Evolutionary conservation across 169 alveolate species (phyloP).

Genomic region (Plasmodium reichenowi): DNA sequence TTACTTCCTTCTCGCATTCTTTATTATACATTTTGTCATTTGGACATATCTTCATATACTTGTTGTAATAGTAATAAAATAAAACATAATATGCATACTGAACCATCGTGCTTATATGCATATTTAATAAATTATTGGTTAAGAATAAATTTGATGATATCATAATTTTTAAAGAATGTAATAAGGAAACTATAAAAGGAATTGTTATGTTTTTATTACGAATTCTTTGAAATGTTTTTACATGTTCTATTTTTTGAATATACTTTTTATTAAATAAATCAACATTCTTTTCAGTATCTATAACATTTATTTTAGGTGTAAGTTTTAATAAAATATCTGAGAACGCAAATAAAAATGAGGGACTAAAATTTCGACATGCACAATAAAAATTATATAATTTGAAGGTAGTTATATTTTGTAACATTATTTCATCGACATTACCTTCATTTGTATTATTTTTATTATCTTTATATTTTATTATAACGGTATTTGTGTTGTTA

Average conservation of each 20-base stretch:
- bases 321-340: conserved; percentile 29
- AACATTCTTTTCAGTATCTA: conserved; percentile 22
- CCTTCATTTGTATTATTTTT: neutral
- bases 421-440: neutral
- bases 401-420: conserved; percentile 34
- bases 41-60: neutral
- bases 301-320: conserved; percentile 32
- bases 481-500: too few species aligned
- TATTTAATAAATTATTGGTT: conserved; percentile 23
- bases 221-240: conserved; percentile 17
- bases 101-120: conserved; percentile 42
- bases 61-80: conserved; percentile 32
- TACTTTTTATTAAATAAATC: conserved; percentile 42
- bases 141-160: conserved; percentile 53
- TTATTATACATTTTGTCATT: too few species aligned
- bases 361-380: conserved; percentile 57
- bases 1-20: too few species aligned
- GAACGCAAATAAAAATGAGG: conserved; percentile 44
- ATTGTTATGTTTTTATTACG: conserved; percentile 22
- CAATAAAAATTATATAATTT: conserved; percentile 56
- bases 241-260: conserved; percentile 15
- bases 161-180: conserved; percentile 24
- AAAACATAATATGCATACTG: conserved; percentile 64
- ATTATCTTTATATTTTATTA: neutral
- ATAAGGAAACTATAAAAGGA: conserved; percentile 54